Base-by-base conservation (phyloP, 129 eudicot species). In the Apium graveolens region DNA sequence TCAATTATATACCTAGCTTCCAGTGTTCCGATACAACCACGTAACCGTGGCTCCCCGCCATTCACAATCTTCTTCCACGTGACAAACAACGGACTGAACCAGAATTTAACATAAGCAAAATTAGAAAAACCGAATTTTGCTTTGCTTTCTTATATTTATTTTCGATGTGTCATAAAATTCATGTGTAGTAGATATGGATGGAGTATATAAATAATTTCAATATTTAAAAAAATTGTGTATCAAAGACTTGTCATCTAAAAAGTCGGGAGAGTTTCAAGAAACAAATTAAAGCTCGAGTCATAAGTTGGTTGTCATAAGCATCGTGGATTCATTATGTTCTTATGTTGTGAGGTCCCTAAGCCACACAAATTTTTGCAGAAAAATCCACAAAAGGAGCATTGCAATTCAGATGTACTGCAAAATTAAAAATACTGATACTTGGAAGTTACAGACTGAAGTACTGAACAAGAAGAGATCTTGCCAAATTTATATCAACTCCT, bases 11-110 rank as follows among this genome's bases (percentile, higher is more conserved):
- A 42, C 17, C 92, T 93, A 81, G 98, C 91, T 86, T 93, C 92
- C 37, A 93, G 80, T 73, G 98, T 93, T 57, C 98, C 98, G 34
- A 93, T 93, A 86, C 98, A 93, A 68, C 98, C 98, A 74, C 98
- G 98, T 48, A 93, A 74, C 46, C 92, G 98, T 71, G 97, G 92
- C 81, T 93, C 98, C 71, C 84, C 86, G 12, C 98, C 98, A 76
- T 91, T 93, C 74, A 91, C 85, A 45, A 83, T 86, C 81, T 91
- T 93, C 86, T 93, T 93, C 98, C 98, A 93, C 14, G 98, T 93
- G 72, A 93, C 98, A 82, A 93, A 93, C 83, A 93, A 77, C 76
- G 98, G 98, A 84, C 98, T 93, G 97, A 84, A 85, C 80, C 81
- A 88, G 49, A 84, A 42, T 42, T 49, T 20, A 53, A 65, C 34